phyloP scores from a whole-genome alignment of 2,329 filamentous ascomycete species.

The Dactylellina leptospora region DNA sequence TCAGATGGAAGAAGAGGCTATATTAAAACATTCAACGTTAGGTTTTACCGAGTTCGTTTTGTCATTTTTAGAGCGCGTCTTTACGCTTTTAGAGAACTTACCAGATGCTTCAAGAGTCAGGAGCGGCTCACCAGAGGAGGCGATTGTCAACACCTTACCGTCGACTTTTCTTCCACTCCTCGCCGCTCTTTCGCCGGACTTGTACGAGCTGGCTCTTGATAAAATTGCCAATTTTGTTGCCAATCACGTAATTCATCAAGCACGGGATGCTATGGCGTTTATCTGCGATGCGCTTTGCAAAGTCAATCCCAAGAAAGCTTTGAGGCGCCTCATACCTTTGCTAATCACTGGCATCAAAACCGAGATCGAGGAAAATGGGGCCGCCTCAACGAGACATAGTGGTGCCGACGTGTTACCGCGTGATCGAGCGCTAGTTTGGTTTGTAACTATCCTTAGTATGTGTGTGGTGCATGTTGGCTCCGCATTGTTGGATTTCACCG shows the following conservation, averaged over 20 bases:
- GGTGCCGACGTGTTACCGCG: constrained; percentile 92
- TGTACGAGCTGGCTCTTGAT: constrained; percentile 89
- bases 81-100: constrained; percentile 92
- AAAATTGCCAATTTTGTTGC: constrained; percentile 92
- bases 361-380: constrained; percentile 96
- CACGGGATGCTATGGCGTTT: constrained; percentile 97
- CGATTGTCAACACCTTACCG: constrained; percentile 92
- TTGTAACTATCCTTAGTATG: constrained; percentile 97
- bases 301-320: constrained; percentile 89
- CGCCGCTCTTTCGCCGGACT: constrained; percentile 86
- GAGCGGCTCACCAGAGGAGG: constrained; percentile 92
- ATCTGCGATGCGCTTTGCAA: constrained; percentile 97
- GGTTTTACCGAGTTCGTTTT: constrained; percentile 92
- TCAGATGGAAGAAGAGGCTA: constrained; percentile 85
- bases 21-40: constrained; percentile 91
- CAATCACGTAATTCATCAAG: constrained; percentile 95
- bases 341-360: constrained; percentile 90
- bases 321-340: constrained; percentile 90
- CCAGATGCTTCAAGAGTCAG: constrained; percentile 88
- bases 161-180: constrained; percentile 90
- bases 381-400: constrained; percentile 91
- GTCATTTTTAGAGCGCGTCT: constrained; percentile 90
- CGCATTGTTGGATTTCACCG: constrained; percentile 86
- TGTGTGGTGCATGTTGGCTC: constrained; percentile 94
- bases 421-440: constrained; percentile 93